Evolutionary conservation across 2,329 filamentous ascomycete species (phyloP).

Genomic region (Penicillium hesseltinei): DNA sequence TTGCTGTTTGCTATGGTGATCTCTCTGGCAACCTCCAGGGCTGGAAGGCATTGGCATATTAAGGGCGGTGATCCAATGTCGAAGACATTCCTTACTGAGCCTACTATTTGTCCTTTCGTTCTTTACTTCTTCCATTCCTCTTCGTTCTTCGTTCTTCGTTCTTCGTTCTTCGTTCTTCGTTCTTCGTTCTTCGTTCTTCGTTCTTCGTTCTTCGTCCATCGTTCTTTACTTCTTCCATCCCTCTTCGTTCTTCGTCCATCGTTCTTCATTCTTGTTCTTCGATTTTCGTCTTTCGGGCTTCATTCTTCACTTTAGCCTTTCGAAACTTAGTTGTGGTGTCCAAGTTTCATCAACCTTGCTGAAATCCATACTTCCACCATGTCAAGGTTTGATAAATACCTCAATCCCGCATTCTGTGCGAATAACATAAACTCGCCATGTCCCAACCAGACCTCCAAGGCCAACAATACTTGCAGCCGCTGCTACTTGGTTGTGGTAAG

Average conservation of each 20-base stretch:
- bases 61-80: background rate
- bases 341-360: background rate
- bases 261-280: background rate
- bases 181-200: background rate
- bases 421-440: background rate
- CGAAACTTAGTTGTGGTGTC: background rate
- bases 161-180: background rate
- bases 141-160: background rate
- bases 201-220: background rate
- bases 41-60: too few relatives aligned
- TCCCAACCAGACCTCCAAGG: background rate
- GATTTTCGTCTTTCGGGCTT: background rate
- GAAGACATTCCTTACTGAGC: background rate
- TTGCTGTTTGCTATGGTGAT: background rate
- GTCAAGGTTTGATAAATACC: background rate
- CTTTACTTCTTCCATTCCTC: background rate
- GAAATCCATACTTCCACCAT: background rate
- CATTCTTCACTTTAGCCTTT: too few relatives aligned
- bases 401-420: background rate
- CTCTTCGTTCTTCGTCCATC: background rate
- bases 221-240: background rate
- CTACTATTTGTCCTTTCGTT: too few relatives aligned
- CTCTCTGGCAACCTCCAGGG: background rate
- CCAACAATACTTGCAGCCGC: background rate
- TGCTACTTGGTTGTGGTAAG: background rate